phyloP scores from a whole-genome alignment of 306 rosid species.

The Luffa acutangula region DNA sequence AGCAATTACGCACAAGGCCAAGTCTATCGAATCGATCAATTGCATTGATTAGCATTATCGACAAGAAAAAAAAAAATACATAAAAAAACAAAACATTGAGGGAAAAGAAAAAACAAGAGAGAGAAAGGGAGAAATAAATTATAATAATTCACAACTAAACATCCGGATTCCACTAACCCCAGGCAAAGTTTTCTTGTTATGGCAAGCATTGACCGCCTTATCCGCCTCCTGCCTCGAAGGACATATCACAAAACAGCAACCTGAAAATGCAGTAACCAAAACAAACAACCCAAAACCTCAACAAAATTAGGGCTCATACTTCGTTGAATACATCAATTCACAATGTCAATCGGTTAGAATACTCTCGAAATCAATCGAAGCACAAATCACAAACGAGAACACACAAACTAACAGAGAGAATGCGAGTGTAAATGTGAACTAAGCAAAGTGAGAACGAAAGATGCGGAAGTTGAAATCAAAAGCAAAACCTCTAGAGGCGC shows the following conservation, averaged over 20 bases:
- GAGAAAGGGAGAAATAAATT: not conserved
- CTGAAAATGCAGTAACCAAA: slow-evolving; percentile 24
- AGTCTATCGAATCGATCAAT: slow-evolving; percentile 2
- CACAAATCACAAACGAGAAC: not conserved
- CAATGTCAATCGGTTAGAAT: not conserved
- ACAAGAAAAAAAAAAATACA: not conserved
- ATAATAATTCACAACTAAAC: not conserved
- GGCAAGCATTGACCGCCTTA: slow-evolving; percentile 94
- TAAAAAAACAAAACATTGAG: not conserved
- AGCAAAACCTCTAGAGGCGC: slow-evolving; percentile 71
- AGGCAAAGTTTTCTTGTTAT: slow-evolving; percentile 77
- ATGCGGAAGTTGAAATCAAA: not conserved
- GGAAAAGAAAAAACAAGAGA: not conserved
- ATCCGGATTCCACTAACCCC: slow-evolving; percentile 48
- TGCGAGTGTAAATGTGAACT: slow-evolving; percentile 3
- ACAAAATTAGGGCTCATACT: slow-evolving; percentile 25
- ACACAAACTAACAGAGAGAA: not conserved
- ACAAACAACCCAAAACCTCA: not conserved
- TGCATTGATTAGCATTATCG: slow-evolving; percentile 9
- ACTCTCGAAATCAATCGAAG: not conserved
- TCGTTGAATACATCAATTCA: not conserved
- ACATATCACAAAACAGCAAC: slow-evolving; percentile 88
- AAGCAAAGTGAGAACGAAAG: not conserved
- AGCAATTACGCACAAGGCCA: not conserved
- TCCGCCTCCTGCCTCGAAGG: slow-evolving; percentile 94